These are phyloP conservation scores for Letharia lupina DNA, from an alignment of 495 filamentous ascomycete genomes.

Conservation along the genomic window DNA sequence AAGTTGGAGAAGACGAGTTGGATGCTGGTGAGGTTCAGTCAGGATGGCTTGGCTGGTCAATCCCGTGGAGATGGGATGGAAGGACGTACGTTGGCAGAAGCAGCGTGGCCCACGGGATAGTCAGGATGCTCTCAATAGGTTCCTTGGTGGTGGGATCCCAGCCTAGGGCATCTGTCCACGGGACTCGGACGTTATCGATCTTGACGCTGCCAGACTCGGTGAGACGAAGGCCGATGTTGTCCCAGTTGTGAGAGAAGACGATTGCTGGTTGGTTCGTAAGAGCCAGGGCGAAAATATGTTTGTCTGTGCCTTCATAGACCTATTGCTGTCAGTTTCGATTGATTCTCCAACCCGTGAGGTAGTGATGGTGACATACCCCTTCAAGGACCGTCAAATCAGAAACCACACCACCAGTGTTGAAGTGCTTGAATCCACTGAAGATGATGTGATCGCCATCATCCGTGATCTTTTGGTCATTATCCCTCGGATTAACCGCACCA, in stretches of 20 bases:
- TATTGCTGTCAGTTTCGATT: neutral
- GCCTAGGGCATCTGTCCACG: conserved; percentile 51
- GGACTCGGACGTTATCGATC: conserved; percentile 45
- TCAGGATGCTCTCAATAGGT: conserved; percentile 38
- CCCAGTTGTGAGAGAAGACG: conserved; percentile 51
- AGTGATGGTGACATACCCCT: conserved; percentile 29
- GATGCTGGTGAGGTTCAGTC: conserved; percentile 29
- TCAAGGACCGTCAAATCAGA: conserved; percentile 56
- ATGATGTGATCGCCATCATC: conserved; percentile 42
- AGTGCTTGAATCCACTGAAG: conserved; percentile 52
- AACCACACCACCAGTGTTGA: conserved; percentile 55
- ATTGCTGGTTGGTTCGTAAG: conserved; percentile 47
- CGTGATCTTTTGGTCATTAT: conserved; percentile 48
- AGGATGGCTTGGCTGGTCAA: neutral
- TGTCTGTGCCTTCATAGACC: conserved; percentile 42
- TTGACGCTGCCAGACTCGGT: conserved; percentile 52
- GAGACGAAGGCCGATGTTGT: conserved; percentile 51
- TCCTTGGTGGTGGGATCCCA: conserved; percentile 41
- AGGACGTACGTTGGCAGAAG: conserved; percentile 46
- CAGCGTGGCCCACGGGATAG: conserved; percentile 42
- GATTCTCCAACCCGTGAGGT: neutral
- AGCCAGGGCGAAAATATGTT: conserved; percentile 52
- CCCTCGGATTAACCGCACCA: conserved; percentile 54
- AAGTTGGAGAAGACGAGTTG: conserved; percentile 57
- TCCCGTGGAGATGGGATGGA: neutral